Base-by-base conservation (phyloP, 2,329 filamentous ascomycete species). In the Helminthosporium solani region DNA sequence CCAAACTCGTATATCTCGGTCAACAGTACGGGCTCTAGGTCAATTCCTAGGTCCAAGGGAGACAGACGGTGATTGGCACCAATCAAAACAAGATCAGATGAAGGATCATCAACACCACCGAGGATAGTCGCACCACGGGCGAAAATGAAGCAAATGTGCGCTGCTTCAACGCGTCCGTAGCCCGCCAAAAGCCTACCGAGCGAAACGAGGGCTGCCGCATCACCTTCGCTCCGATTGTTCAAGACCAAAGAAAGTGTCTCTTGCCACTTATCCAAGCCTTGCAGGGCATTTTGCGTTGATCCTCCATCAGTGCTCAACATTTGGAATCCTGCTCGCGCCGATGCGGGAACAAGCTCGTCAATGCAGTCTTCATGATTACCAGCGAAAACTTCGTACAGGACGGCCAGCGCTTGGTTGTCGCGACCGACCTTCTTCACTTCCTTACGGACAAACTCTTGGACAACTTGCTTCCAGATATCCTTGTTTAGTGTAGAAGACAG, bases 1-100 rank as follows among this genome's bases (percentile, higher is more conserved):
- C 88, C 90, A 67, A 90, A 97, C 67, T 99, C 94, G 61, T 95
- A 97, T 0, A 96, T 84, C 68, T 99, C 94, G 33, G 90, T 97
- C n/a, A 99, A 80, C 40, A 96, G 77, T n/a, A 96, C 82, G 3
- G 90, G 82, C 64, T 97, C 90, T 6, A 88, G 79, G 59, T 97
- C 90, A 53, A 86, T 83, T 42, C 85, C 84, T 52, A 91, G 86
- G 40, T 88, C 84, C 41, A 85, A 80, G 6, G 83, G 80, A 49
- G 86, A 81, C 38, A 81, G 81, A 48, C 81, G 79, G 68, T 95
- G 90, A 66, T 97, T 88, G 12, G 86, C 86, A 14, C 94, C 92
- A 18, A 99, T 76, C 7, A 97, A 80, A 5, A 94, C 87, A 56
- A 97, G 86, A 60, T 86, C 84, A 2, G 86, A 80, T 36, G 83